Conservation (phyloP, 2,329 filamentous ascomycete species). For the Colletotrichum sp. region DNA sequence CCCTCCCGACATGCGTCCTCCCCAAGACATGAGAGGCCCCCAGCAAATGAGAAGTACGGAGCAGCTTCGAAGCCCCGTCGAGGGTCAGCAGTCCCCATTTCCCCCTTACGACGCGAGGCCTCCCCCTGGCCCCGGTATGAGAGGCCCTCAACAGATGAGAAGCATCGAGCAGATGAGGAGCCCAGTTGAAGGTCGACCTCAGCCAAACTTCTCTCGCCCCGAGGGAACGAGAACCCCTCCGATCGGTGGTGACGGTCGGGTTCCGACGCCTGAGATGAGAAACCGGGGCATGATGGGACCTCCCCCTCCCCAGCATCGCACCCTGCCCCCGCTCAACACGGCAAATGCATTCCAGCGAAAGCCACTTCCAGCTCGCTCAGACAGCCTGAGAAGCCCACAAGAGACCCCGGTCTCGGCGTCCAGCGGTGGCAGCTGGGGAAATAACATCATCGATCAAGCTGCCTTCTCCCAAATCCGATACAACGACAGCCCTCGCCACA, state of each 20-base stretch:
- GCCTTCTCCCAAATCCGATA: conserved; percentile 52
- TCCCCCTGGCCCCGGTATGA: not conserved
- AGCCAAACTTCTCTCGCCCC: conserved; percentile 21
- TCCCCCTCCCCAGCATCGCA: conserved; percentile 1
- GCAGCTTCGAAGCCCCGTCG: not conserved
- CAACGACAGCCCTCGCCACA: conserved; percentile 26
- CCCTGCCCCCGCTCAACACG: conserved; percentile 13
- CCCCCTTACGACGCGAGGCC: not conserved
- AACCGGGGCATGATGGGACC: conserved; percentile 26
- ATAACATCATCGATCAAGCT: conserved; percentile 49
- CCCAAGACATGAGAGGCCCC: not conserved
- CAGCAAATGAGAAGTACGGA: not conserved
- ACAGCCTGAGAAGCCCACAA: conserved; percentile 35
- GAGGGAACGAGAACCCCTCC: conserved; percentile 21
- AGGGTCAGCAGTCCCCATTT: not conserved
- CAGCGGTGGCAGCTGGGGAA: conserved; percentile 42
- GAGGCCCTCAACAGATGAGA: conserved; percentile 3
- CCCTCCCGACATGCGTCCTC: conserved; percentile 9
- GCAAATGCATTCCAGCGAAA: conserved; percentile 54
- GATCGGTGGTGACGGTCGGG: conserved; percentile 4
- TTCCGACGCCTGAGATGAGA: conserved; percentile 21
- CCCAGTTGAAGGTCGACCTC: not conserved
- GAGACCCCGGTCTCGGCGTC: conserved; percentile 38
- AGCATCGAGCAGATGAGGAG: not conserved
- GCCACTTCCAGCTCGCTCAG: conserved; percentile 50